These are phyloP conservation scores for Colletotrichum lentis DNA, from an alignment of 2,329 filamentous ascomycete species.

Conservation along the genomic window DNA sequence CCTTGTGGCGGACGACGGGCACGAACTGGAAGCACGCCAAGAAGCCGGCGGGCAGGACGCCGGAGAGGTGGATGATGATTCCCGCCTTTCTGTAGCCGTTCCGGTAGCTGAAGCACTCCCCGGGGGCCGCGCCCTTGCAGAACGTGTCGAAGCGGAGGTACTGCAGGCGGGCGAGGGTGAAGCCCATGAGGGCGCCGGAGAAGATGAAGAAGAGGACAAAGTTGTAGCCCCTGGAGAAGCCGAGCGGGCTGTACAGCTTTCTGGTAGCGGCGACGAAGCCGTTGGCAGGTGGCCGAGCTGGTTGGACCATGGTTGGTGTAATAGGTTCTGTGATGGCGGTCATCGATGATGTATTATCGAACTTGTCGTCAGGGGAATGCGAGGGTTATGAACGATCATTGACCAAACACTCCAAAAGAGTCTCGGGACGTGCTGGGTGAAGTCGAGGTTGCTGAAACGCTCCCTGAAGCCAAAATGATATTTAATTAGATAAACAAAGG, in stretches of 20 bases:
- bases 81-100: constrained; percentile 47
- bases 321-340: neutral
- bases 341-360: too few species aligned
- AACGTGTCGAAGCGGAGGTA: constrained; percentile 53
- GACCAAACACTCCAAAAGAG: too few species aligned
- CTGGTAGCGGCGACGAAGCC: constrained; percentile 39
- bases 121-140: constrained; percentile 45
- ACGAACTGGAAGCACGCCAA: constrained; percentile 59
- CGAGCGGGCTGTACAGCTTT: constrained; percentile 55
- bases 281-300: constrained; percentile 34
- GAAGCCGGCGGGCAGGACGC: constrained; percentile 55
- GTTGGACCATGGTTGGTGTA: constrained; percentile 16
- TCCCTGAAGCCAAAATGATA: too few species aligned
- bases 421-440: too few species aligned
- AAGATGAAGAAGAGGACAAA: constrained; percentile 63
- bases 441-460: too few species aligned
- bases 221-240: constrained; percentile 66
- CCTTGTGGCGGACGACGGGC: constrained; percentile 56
- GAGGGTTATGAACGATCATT: too few species aligned
- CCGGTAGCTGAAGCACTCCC: constrained; percentile 51
- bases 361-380: too few species aligned
- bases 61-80: constrained; percentile 56
- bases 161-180: constrained; percentile 56
- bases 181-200: constrained; percentile 55
- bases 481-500: too few species aligned